Evolutionary conservation across 352 stramenopile species (phyloP), one percentile per base, ranked within the genome.

Genomic region (Globisporangium lucens): DNA sequence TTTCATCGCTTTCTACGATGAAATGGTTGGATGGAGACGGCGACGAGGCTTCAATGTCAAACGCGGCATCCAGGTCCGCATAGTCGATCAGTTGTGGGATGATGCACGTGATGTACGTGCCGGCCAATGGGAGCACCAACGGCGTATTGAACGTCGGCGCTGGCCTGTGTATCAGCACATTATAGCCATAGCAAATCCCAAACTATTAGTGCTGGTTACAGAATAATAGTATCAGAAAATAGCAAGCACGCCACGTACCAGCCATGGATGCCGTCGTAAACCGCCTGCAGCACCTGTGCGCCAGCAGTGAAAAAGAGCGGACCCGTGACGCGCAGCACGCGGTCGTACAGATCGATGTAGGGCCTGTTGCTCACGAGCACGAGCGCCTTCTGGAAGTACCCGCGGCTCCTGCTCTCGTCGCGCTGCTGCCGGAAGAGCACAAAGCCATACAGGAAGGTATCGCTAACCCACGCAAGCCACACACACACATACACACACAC

Each of bases 321-420:
- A 0, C 86, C 89, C 13, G 90, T 72, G 43, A 94, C 75, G 10
- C 78, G 78, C 22, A 93, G 69, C 36, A 91, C 74, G 52, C 86
- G 84, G 35, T 93, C 83, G 55, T 92, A 94, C 8, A 97, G 71
- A 71, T 91, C 87, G 24, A 94, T 74, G 60, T 83, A 95, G 2
- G 89, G 87, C 41, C 82, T 78, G 1, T 79, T 71, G 30, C 73
- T 89, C 17, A 97, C 73, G 7, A 94, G 61, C n/a, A 97, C 85
- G n/a, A 97, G 68, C 27, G 89, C 79, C 56, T 91, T 90, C 55
- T 97, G 89, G 58, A 93, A 87, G 75, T 95, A 97, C 8, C 87
- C 87, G 29, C 89, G 83, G 22, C 67, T 88, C 4, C 75, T 77
- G 22, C 73, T 82, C 43, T 78, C 73, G 68, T 95, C 89, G 56